Evolutionary conservation across 805 yeast genomes (phyloP).

Genomic region (Ascoidea rubescens): DNA sequence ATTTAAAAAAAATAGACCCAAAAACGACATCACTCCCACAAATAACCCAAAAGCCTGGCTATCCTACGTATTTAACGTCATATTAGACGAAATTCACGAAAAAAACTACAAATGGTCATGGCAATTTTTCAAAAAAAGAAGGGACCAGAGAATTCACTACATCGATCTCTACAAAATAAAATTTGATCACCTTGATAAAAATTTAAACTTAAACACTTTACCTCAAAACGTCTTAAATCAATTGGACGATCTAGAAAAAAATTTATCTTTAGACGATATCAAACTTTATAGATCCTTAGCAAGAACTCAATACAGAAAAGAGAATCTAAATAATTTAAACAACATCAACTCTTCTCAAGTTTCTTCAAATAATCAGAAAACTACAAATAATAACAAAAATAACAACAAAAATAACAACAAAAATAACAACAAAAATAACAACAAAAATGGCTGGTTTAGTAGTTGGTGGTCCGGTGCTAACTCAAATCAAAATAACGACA

Average conservation of each 20-base stretch:
- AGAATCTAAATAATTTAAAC: slow-evolving; percentile 6
- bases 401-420: background rate
- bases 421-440: slow-evolving; percentile 1
- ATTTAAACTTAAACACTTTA: slow-evolving; percentile 12
- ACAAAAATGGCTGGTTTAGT: slow-evolving; percentile 47
- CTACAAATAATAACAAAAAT: background rate
- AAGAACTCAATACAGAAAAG: slow-evolving; percentile 43
- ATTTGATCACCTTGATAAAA: slow-evolving; percentile 22
- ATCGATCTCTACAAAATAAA: slow-evolving; percentile 52
- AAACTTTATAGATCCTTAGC: slow-evolving; percentile 78
- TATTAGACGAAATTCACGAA: slow-evolving; percentile 70
- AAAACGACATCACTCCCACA: slow-evolving; percentile 18
- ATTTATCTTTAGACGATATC: slow-evolving; percentile 62
- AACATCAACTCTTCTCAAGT: slow-evolving; percentile 12
- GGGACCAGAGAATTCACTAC: slow-evolving; percentile 62
- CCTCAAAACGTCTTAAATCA: slow-evolving; percentile 19
- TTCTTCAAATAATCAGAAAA: slow-evolving; percentile 3
- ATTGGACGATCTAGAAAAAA: slow-evolving; percentile 41
- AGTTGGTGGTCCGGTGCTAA: slow-evolving; percentile 46
- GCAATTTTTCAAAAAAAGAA: slow-evolving; percentile 59
- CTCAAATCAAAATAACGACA: slow-evolving; percentile 5
- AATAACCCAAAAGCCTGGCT: slow-evolving; percentile 79
- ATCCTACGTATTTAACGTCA: slow-evolving; percentile 62
- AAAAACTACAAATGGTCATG: slow-evolving; percentile 76
- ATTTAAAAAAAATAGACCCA: slow-evolving; percentile 61